phyloP scores from a whole-genome alignment of 129 eudicot species.

The Chrysanthemum makinoi region DNA sequence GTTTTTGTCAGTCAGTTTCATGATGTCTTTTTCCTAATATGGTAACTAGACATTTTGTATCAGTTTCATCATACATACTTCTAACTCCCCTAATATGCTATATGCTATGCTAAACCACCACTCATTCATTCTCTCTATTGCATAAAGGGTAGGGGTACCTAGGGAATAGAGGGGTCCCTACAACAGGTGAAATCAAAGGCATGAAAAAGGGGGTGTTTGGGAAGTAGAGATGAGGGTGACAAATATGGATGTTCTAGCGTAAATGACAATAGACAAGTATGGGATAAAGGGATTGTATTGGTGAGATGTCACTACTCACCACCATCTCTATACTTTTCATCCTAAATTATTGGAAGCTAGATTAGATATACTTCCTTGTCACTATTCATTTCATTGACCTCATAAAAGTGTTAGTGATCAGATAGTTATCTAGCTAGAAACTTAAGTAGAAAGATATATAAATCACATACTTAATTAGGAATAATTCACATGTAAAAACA shows the following conservation, averaged over 20 bases:
- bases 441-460: not conserved
- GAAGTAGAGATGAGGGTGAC: slow-evolving; percentile 17
- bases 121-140: not conserved
- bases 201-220: slow-evolving; percentile 1
- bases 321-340: slow-evolving; percentile 10
- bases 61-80: slow-evolving; percentile 29
- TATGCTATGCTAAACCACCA: slow-evolving; percentile 15
- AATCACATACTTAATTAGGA: too few species aligned
- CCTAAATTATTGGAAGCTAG: slow-evolving; percentile 26
- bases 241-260: slow-evolving; percentile 16
- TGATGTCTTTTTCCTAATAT: slow-evolving; percentile 28
- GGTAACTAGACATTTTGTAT: slow-evolving; percentile 31
- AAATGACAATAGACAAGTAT: slow-evolving; percentile 14
- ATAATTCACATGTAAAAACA: too few species aligned
- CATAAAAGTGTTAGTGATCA: too few species aligned
- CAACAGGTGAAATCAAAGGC: slow-evolving; percentile 21
- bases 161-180: slow-evolving; percentile 22
- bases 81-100: not conserved
- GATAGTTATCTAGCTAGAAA: not conserved
- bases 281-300: not conserved
- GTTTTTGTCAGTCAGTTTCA: slow-evolving; percentile 33
- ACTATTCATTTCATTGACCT: not conserved
- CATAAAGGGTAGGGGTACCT: not conserved
- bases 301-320: not conserved
- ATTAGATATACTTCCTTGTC: slow-evolving; percentile 22